Evolutionary conservation across 2,329 filamentous ascomycete species (phyloP), one percentile per base, ranked within the genome.

Genomic region (Penicillium sp.): DNA sequence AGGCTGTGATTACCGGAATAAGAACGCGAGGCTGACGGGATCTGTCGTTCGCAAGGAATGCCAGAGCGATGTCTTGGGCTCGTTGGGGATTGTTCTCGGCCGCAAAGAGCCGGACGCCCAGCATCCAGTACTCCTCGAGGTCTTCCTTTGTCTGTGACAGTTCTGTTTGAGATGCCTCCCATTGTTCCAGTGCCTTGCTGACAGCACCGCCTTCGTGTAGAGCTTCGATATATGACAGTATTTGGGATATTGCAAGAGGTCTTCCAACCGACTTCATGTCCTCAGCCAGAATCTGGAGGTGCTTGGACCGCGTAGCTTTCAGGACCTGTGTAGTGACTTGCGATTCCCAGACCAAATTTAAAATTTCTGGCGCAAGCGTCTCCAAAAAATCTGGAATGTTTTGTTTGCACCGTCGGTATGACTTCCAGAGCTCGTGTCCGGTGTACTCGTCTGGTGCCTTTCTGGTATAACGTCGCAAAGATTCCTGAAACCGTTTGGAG

Each of bases 1-100:
- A 88, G 7, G 88, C 85, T 41, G 84, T 82, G 58, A 96, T 89
- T n/a, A 95, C 81, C 14, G 87, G 85, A 61, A 92, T 78, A 20
- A 82, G 68, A 20, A 79, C 73, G 34, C 76, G 76, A 38, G 76
- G 69, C 51, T 76, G 67, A 31, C 71, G 71, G 37, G 89, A 58
- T 78, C 79, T 69, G 48, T 75, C 71, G 59, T 74, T 73, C 15
- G 73, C 65, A 42, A 79, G 62, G 54, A 77, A 78, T 22, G 77
- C 73, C 54, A 78, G 70, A 58, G 84, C 81, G 51, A 84, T 77
- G 42, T 78, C 72, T 58, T 82, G 78, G 39, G 84, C 83, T 57
- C 77, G 75, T 58, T 82, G 76, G 11, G 79, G 74, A 55, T 83
- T 74, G 17, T 76, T 78, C 39, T 78, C 71, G 8, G 79, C 75